These are phyloP conservation scores for Fagus crenata DNA, from an alignment of 306 rosid species.

Conservation along the genomic window DNA sequence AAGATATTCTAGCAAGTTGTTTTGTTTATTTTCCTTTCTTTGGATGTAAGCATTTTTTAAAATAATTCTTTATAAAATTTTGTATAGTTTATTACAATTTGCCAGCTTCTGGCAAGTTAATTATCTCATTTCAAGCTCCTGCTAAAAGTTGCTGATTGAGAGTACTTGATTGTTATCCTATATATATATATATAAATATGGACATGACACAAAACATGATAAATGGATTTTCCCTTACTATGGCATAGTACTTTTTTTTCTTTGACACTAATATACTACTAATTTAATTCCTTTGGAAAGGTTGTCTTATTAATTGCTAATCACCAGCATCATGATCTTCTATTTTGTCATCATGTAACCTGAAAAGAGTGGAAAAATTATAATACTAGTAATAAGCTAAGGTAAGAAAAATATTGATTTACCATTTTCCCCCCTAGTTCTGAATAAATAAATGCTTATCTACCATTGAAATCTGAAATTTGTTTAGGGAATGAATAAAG, in stretches of 20 bases:
- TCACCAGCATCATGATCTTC: no score
- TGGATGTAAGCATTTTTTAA: background rate
- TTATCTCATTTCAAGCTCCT: background rate
- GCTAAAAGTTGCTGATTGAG: background rate
- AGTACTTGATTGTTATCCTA: background rate
- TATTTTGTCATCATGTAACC: no score
- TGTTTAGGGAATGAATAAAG: no score
- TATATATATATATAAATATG: no score
- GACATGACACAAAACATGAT: background rate
- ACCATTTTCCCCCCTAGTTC: no score
- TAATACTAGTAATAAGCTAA: no score
- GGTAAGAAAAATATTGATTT: no score
- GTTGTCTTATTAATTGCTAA: no score
- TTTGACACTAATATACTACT: background rate
- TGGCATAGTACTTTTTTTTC: no score
- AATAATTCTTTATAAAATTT: background rate
- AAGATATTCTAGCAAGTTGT: background rate
- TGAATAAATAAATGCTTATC: no score
- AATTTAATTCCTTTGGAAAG: background rate
- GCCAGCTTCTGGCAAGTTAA: background rate
- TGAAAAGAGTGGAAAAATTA: no score
- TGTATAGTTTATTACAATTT: background rate
- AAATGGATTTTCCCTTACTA: background rate
- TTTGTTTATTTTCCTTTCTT: background rate
- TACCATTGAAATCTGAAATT: no score